These are phyloP conservation scores for Henckelia pumila DNA, from an alignment of 257 asterid species.

Conservation along the genomic window DNA sequence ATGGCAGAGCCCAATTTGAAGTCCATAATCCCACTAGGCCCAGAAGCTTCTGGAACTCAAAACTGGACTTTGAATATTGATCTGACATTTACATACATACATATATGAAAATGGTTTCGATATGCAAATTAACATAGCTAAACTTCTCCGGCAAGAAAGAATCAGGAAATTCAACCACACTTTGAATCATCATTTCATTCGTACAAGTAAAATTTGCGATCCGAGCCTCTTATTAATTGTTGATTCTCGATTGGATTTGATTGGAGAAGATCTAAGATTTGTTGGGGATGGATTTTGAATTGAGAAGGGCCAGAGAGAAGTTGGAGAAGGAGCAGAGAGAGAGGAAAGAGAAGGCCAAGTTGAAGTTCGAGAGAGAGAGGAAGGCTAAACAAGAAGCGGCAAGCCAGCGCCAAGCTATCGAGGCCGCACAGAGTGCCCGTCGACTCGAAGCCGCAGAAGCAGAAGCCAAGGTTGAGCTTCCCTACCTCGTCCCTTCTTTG, in stretches of 20 bases:
- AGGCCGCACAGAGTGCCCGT: conserved; percentile 69
- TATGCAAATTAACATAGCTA: not conserved
- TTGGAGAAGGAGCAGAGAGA: conserved; percentile 80
- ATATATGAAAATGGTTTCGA: not conserved
- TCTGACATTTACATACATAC: not conserved
- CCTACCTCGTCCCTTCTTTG: not conserved
- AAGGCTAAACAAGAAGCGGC: conserved; percentile 65
- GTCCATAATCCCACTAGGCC: conserved; percentile 17
- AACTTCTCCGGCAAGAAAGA: conserved; percentile 40
- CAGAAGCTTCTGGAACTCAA: conserved; percentile 36
- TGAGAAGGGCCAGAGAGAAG: conserved; percentile 91
- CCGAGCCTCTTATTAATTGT: not conserved
- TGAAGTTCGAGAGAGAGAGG: conserved; percentile 67
- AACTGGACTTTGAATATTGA: not conserved
- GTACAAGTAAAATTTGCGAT: not conserved
- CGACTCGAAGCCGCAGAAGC: conserved; percentile 82
- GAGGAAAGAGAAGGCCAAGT: conserved; percentile 66
- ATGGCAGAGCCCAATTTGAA: too few relatives aligned
- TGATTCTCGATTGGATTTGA: conserved; percentile 20
- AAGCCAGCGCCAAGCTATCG: conserved; percentile 80
- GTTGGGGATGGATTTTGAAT: conserved; percentile 70
- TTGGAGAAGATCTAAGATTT: not conserved
- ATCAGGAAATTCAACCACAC: conserved; percentile 20
- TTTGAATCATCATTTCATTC: not conserved
- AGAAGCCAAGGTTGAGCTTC: conserved; percentile 51